Percentiles rank a stretch among this genome's conserved stretches.
phyloP scores from a whole-genome alignment of 2,329 filamentous ascomycete species.

The Pyrenophora seminiperda region DNA sequence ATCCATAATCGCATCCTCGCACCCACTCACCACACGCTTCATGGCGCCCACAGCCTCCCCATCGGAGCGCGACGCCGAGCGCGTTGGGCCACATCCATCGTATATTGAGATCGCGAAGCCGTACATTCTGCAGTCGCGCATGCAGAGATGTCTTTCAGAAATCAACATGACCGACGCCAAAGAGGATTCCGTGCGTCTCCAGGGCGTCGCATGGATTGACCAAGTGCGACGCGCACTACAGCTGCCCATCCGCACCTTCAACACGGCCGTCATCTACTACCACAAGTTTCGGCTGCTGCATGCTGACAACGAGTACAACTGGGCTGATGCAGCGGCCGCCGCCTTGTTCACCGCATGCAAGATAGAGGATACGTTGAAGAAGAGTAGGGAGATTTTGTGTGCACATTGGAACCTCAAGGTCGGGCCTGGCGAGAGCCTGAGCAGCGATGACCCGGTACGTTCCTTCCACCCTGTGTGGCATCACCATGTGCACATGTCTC shows the following conservation, averaged over 20 bases:
- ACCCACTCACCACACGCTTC: background rate
- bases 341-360: slow-evolving; percentile 94
- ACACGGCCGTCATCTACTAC: slow-evolving; percentile 89
- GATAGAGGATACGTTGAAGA: slow-evolving; percentile 97
- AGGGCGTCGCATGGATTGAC: slow-evolving; percentile 89
- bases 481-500: background rate
- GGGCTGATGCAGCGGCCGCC: slow-evolving; percentile 81
- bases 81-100: slow-evolving; percentile 62
- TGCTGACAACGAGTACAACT: slow-evolving; percentile 83
- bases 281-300: slow-evolving; percentile 91
- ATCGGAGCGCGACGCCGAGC: slow-evolving; percentile 29
- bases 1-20: background rate
- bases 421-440: slow-evolving; percentile 68
- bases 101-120: slow-evolving; percentile 70
- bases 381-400: slow-evolving; percentile 89
- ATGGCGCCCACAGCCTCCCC: slow-evolving; percentile 43
- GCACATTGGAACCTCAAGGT: slow-evolving; percentile 86
- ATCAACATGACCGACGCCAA: slow-evolving; percentile 75
- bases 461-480: background rate
- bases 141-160: slow-evolving; percentile 73
- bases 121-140: slow-evolving; percentile 80
- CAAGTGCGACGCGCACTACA: slow-evolving; percentile 78
- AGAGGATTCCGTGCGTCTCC: slow-evolving; percentile 79
- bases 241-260: slow-evolving; percentile 86
- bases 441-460: slow-evolving; percentile 79